Evolutionary conservation across 441 rosid genomes (phyloP).

Genomic region (California macrophylla): DNA sequence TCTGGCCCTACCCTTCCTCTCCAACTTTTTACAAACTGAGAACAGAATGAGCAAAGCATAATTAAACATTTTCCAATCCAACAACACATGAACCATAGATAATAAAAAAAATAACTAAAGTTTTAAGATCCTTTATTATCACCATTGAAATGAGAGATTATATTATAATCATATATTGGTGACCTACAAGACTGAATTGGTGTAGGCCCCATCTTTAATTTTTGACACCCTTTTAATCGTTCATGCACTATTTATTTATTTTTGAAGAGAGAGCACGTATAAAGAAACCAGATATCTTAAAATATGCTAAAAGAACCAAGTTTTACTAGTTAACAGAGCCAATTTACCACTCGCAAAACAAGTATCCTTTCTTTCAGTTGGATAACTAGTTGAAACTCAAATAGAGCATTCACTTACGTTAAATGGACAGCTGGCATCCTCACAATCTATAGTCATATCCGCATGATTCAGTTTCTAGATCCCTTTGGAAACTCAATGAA

Average conservation of each 20-base stretch:
- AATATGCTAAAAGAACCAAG: background rate
- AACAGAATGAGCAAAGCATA: constrained; percentile 6
- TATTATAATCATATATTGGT: background rate
- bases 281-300: background rate
- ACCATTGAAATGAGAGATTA: background rate
- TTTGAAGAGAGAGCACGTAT: background rate
- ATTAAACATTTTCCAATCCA: too few species aligned
- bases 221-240: constrained; percentile 29
- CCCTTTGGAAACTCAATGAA: constrained; percentile 22
- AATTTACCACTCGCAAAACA: background rate
- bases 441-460: constrained; percentile 19
- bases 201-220: constrained; percentile 31
- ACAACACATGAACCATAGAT: background rate
- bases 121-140: background rate
- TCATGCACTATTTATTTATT: constrained; percentile 14
- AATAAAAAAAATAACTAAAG: background rate
- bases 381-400: background rate
- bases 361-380: background rate
- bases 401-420: background rate
- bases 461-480: constrained; percentile 21
- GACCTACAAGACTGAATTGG: constrained; percentile 35
- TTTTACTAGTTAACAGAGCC: background rate
- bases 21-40: constrained; percentile 42
- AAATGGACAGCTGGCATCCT: constrained; percentile 1
- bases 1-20: constrained; percentile 45